phyloP scores from a whole-genome alignment of 257 asterid species.

The Solanum gandarillasii region DNA sequence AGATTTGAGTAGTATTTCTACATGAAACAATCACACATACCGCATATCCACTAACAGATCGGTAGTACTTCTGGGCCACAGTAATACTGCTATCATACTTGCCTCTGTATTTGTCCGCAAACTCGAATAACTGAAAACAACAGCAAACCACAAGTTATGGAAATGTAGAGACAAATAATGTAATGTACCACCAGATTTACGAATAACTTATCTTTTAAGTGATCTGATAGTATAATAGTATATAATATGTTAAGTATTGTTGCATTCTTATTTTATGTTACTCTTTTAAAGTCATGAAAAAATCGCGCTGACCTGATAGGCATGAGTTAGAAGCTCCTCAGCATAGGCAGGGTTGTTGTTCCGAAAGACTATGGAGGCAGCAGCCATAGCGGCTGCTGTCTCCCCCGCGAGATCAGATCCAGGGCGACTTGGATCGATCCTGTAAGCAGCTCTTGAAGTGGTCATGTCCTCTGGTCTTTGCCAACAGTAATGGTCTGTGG shows the following conservation, averaged over 20 bases:
- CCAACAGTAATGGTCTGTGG: slow-evolving; percentile 91
- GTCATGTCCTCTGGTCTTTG: slow-evolving; percentile 96
- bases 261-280: background rate
- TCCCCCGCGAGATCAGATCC: slow-evolving; percentile 98
- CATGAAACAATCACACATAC: slow-evolving; percentile 42
- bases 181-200: too few species aligned
- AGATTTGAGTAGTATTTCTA: background rate
- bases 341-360: slow-evolving; percentile 55
- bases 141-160: background rate
- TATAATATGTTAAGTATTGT: too few species aligned
- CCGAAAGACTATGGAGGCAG: slow-evolving; percentile 79
- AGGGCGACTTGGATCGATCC: slow-evolving; percentile 59
- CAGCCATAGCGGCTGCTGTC: slow-evolving; percentile 96
- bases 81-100: slow-evolving; percentile 91
- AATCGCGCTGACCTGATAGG: slow-evolving; percentile 43
- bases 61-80: slow-evolving; percentile 83
- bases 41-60: slow-evolving; percentile 92
- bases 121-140: slow-evolving; percentile 66
- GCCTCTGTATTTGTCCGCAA: slow-evolving; percentile 95
- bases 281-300: background rate
- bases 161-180: background rate
- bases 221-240: background rate
- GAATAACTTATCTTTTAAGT: background rate
- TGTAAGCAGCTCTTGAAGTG: slow-evolving; percentile 74
- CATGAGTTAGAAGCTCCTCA: slow-evolving; percentile 60